Evolutionary conservation across 139 green algal species (phyloP).

Genomic region (Micractinium sp.): DNA sequence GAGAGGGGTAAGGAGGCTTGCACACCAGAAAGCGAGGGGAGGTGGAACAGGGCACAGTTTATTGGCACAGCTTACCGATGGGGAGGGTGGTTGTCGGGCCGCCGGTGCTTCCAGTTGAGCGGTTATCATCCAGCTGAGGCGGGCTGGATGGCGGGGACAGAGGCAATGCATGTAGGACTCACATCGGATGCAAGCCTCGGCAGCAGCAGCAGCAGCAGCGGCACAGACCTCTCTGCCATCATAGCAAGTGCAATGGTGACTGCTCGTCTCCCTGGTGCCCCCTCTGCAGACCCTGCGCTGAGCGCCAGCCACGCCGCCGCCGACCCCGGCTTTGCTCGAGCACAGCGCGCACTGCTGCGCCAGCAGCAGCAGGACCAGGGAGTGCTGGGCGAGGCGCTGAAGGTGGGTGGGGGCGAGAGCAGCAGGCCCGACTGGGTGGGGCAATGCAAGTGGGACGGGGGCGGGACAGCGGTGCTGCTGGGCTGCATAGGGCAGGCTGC

Average conservation of each 20-base stretch:
- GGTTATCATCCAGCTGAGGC: no score
- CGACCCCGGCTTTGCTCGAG: slow-evolving; percentile 17
- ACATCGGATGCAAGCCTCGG: background rate
- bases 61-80: no score
- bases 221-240: background rate
- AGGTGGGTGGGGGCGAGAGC: background rate
- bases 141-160: background rate
- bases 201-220: background rate
- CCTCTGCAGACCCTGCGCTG: background rate
- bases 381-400: background rate
- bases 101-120: no score
- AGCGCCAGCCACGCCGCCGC: background rate
- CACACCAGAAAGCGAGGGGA: no score
- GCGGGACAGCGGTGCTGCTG: no score
- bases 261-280: background rate
- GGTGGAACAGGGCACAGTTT: no score
- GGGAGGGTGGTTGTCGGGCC: no score
- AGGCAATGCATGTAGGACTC: background rate
- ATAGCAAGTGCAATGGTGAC: background rate
- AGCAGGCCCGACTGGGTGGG: no score
- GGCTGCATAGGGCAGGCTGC: no score
- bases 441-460: no score
- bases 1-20: no score
- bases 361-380: background rate
- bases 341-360: slow-evolving; percentile 8